Conservation (phyloP, 768 basidiomycete genomes). For the Pilatotrama ljubarskyi region DNA sequence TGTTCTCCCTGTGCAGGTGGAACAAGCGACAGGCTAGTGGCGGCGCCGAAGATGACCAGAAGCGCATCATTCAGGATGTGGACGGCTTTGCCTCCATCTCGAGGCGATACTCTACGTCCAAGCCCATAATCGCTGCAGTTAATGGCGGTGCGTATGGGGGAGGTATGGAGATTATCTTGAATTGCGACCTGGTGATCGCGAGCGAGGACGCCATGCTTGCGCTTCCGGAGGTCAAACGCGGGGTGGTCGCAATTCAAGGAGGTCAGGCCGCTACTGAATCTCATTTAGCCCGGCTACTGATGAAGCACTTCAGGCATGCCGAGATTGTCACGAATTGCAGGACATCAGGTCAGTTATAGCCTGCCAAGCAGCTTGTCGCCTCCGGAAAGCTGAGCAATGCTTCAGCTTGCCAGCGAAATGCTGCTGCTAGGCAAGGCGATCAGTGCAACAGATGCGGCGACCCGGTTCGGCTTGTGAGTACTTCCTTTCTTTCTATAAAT, state of each 20-base stretch:
- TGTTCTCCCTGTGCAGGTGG: conserved; percentile 49
- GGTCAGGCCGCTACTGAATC: conserved; percentile 35
- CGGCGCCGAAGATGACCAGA: conserved; percentile 42
- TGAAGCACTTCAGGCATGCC: conserved; percentile 51
- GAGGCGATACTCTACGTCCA: conserved; percentile 56
- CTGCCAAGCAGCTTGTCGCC: conserved; percentile 10
- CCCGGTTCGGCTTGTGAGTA: conserved; percentile 71
- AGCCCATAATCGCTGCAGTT: conserved; percentile 82
- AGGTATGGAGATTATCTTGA: conserved; percentile 48
- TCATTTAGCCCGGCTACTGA: background rate
- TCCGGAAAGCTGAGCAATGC: background rate
- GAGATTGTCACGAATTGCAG: conserved; percentile 59
- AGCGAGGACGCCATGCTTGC: conserved; percentile 67
- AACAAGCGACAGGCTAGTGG: conserved; percentile 50
- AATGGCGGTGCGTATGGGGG: conserved; percentile 56
- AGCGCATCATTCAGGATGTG: conserved; percentile 37
- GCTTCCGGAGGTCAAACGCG: conserved; percentile 76
- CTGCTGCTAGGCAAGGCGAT: conserved; percentile 72
- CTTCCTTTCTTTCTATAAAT: background rate
- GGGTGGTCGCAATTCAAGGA: conserved; percentile 72
- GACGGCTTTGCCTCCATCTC: conserved; percentile 78
- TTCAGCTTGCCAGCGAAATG: conserved; percentile 72
- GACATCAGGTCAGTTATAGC: conserved; percentile 74
- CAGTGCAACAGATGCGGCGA: conserved; percentile 64
- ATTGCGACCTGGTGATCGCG: conserved; percentile 78